A percentile compares a stretch with the other conserved stretches of the same genome.
Evolutionary conservation across 176 grass and related monocot species (phyloP).

Genomic region (Melocanna baccifera): DNA sequence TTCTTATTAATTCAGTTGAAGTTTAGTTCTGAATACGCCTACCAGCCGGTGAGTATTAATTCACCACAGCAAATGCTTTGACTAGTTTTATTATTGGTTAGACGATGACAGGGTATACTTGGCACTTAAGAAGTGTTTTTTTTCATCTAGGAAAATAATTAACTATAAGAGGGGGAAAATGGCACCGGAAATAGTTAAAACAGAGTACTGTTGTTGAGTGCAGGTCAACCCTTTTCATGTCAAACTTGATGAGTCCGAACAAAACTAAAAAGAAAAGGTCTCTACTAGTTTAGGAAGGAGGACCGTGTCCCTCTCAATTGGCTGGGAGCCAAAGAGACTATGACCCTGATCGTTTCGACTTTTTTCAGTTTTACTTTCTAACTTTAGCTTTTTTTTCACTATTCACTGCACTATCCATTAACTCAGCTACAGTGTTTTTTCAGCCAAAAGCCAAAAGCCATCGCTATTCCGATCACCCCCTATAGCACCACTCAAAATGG

Average conservation of each 20-base stretch:
- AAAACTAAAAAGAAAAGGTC: background rate
- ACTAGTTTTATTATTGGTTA: background rate
- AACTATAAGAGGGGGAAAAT: background rate
- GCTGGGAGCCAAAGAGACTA: no score
- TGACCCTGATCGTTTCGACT: no score
- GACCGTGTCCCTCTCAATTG: background rate
- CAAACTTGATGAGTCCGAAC: background rate
- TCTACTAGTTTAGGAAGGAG: background rate
- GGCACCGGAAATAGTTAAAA: background rate
- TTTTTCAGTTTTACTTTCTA: no score
- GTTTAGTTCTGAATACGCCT: background rate
- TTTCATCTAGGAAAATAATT: background rate
- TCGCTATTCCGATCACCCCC: no score
- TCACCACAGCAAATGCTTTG: background rate
- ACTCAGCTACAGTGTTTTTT: no score
- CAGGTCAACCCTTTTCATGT: conserved; percentile 11
- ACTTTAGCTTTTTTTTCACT: no score
- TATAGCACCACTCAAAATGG: no score
- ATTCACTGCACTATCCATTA: no score
- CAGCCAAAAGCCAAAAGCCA: no score
- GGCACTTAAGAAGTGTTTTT: background rate
- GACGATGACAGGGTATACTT: background rate
- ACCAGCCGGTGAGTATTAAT: background rate
- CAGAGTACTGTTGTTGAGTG: background rate
- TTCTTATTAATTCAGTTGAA: background rate